Evolutionary conservation across 495 filamentous ascomycete genomes (phyloP).

Genomic region (Aspergillus nanangensis): DNA sequence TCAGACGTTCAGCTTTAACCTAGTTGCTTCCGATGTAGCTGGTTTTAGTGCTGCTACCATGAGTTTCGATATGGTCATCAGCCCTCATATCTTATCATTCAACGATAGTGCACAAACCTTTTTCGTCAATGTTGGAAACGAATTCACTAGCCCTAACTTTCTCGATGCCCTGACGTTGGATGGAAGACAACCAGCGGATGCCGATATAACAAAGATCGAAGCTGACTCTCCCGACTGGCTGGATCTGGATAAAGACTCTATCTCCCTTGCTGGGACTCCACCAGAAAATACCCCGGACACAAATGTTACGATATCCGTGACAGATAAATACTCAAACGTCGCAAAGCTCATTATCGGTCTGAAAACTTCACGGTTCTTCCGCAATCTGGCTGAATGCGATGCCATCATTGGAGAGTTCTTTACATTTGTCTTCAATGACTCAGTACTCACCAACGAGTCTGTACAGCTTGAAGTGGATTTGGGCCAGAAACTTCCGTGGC

Average conservation of each 20-base stretch:
- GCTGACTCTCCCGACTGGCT: conserved; percentile 66
- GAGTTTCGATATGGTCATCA: conserved; percentile 66
- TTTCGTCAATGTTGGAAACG: conserved; percentile 52
- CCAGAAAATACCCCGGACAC: conserved; percentile 49
- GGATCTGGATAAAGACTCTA: conserved; percentile 56
- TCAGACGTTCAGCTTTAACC: conserved; percentile 65
- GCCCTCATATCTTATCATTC: conserved; percentile 62
- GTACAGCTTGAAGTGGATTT: conserved; percentile 51
- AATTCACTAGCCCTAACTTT: conserved; percentile 53
- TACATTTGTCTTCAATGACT: conserved; percentile 54
- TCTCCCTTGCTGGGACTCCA: conserved; percentile 61
- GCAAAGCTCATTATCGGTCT: conserved; percentile 62
- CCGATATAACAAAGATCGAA: conserved; percentile 44
- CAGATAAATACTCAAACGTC: conserved; percentile 59
- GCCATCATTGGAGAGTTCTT: conserved; percentile 62
- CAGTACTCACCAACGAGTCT: conserved; percentile 46
- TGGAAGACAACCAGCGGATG: conserved; percentile 40
- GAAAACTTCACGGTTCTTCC: conserved; percentile 46
- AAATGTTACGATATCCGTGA: conserved; percentile 62
- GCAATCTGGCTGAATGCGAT: conserved; percentile 40
- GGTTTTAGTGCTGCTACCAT: conserved; percentile 68
- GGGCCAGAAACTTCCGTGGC: conserved; percentile 56
- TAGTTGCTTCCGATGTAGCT: conserved; percentile 76
- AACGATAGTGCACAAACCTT: conserved; percentile 51
- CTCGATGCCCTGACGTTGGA: conserved; percentile 56